Evolutionary conservation across 2,329 filamentous ascomycete genomes (phyloP), one percentile per base, ranked within the genome.

Genomic region (Penicillium sp.): DNA sequence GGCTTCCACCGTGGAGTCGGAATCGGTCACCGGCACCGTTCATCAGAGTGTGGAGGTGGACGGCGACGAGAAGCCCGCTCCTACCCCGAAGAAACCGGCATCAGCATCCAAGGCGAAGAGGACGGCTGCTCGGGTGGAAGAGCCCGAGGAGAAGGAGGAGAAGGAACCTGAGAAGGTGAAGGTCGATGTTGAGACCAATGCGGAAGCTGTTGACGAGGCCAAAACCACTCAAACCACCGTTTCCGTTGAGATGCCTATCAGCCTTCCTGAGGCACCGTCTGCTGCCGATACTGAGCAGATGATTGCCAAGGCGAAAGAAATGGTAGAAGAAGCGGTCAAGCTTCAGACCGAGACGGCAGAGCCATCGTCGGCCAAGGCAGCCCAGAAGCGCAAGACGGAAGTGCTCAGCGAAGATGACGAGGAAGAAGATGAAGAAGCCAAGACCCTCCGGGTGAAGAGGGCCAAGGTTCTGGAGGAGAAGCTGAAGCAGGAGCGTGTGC

Each of bases 241-340:
- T 43, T 84, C 85, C 54, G 76, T 93, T 10, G 85, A 93, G 56
- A 77, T 93, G 63, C 87, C 89, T 4, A 76, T 81, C 9, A 79
- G 78, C 46, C 74, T 77, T 40, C 75, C 81, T 1, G 81, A 87
- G 53, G 77, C 89, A 8, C 84, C 86, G 0, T 80, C 83, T 13
- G 82, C 87, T 0, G 85, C 89, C 56, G 86, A 91, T 61, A 84
- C 89, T 1, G 79, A 85, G 50, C 79, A 83, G 48, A 89, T 96
- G 85, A 84, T 97, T 52, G 83, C 83, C 26, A 82, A 88, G 62
- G 93, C 93, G 29, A 88, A 85, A 71, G 81, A 84, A 58, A 95
- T 96, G 87, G 90, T 96, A 4, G 79, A 85, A 54, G 82, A 82
- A 57, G 83, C 83, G 28, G 76, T 83, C 48, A 74, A 72, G 56